Base-by-base conservation (phyloP, 2,329 filamentous ascomycete genomes). In the Byssochlamys sp. region DNA sequence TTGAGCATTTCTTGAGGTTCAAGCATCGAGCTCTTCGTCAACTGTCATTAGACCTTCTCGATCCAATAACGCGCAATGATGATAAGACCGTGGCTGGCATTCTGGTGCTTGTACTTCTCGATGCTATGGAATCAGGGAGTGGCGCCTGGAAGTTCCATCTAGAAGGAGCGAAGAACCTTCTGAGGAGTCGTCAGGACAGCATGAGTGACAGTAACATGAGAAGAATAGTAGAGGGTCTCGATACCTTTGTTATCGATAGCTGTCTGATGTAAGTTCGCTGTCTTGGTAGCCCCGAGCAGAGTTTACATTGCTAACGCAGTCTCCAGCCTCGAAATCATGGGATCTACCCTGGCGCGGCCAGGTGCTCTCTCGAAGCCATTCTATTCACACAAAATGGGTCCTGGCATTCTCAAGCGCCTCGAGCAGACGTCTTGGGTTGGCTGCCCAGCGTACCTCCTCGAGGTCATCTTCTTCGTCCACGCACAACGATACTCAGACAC, bases 141-240 rank as follows among this genome's bases (percentile, higher is more conserved):
- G 78, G 77, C 10, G 74, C 78, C 33, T 81, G 79, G 78, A 80
- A 74, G 61, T 73, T 77, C 33, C 79, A 81, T 58, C 72, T 80
- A 53, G 76, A 78, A 58, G 79, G 79, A 5, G 78, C 78, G n/a
- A 75, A 76, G 60, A 75, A 73, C 56, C 68, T 80, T 24, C 71
- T 81, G 27, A 70, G 73, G 45, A 68, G 69, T 7, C 67, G 77
- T 28, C 67, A 71, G 56, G 58, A 67, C 52, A 24, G 33, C 33
- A 55, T 29, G 29, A 60, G 62, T 39, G 58, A 58, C 33, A 55
- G 55, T 59, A 10, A 54, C 62, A 58, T 60, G 62, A 11, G 4
- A 11, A 45, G 31, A 45, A 68, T 71, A 6, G 62, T 72, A 5
- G 65, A 71, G 29, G 70, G 69, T 56, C 61, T 75, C 24, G 67